Conservation (phyloP, 805 yeast genomes). For the Candida mattraensis region DNA sequence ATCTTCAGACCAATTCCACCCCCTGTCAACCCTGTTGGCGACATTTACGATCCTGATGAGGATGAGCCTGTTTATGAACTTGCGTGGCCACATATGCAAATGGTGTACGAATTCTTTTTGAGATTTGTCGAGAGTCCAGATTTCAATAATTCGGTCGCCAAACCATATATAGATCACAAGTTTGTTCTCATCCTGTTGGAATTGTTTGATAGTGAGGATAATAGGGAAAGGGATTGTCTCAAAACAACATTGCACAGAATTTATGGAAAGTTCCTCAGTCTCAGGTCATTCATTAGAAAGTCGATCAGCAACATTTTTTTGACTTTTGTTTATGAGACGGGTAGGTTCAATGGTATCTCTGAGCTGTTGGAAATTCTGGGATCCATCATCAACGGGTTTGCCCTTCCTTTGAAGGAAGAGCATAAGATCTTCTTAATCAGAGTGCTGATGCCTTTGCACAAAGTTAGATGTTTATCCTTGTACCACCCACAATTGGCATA, state of each 20-base stretch:
- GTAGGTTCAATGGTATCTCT: slow-evolving; percentile 92
- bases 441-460: slow-evolving; percentile 88
- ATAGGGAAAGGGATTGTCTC: slow-evolving; percentile 91
- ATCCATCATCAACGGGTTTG: slow-evolving; percentile 95
- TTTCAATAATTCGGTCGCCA: slow-evolving; percentile 89
- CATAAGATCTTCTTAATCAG: slow-evolving; percentile 88
- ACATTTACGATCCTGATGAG: slow-evolving; percentile 95
- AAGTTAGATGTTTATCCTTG: slow-evolving; percentile 80
- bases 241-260: slow-evolving; percentile 95
- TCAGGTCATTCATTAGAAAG: slow-evolving; percentile 88
- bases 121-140: slow-evolving; percentile 93
- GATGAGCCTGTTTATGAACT: slow-evolving; percentile 96
- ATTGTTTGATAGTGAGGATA: slow-evolving; percentile 94
- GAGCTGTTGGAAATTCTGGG: slow-evolving; percentile 94
- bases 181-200: slow-evolving; percentile 81
- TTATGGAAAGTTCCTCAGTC: slow-evolving; percentile 88
- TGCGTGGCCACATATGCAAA: slow-evolving; percentile 99
- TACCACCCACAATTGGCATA: slow-evolving; percentile 97
- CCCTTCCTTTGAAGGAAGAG: slow-evolving; percentile 94
- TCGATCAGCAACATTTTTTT: slow-evolving; percentile 89
- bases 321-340: slow-evolving; percentile 93
- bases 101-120: slow-evolving; percentile 90
- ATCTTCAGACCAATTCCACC: slow-evolving; percentile 97
- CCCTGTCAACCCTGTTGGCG: slow-evolving; percentile 96
- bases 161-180: slow-evolving; percentile 88